Conservation (phyloP, 2,329 filamentous ascomycete species). For the Cercospora sesami region DNA sequence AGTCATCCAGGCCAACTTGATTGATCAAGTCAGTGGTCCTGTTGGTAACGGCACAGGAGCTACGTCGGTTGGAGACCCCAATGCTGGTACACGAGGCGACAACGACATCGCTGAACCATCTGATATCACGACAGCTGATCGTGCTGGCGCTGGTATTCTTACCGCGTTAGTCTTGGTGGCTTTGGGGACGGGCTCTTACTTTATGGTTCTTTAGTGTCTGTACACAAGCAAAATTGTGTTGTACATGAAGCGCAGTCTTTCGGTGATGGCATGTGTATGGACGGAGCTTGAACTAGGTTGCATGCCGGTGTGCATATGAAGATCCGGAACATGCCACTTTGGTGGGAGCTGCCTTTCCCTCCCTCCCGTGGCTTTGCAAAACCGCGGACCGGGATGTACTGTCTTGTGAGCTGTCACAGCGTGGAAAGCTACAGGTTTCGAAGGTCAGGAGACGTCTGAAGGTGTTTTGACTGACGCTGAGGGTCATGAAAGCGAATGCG, state of each 20-base stretch:
- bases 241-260: background rate
- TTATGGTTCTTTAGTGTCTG: constrained; percentile 4
- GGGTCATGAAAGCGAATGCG: too few relatives aligned
- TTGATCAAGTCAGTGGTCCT: constrained; percentile 39
- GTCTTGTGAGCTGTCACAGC: background rate
- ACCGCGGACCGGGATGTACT: background rate
- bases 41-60: constrained; percentile 50
- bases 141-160: constrained; percentile 26
- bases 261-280: background rate
- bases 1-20: constrained; percentile 46
- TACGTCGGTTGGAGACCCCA: constrained; percentile 21
- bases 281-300: background rate
- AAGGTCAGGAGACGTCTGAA: background rate
- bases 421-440: background rate
- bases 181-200: constrained; percentile 11
- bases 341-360: background rate
- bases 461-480: background rate
- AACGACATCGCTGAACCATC: background rate
- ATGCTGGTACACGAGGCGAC: constrained; percentile 14
- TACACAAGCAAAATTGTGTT: background rate
- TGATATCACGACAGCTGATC: constrained; percentile 29
- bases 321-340: background rate
- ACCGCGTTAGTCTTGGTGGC: constrained; percentile 21
- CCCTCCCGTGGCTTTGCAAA: background rate
- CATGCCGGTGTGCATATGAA: background rate